Conservation (phyloP, 2,329 filamentous ascomycete genomes). For the Ceratocystis alfenasii region DNA sequence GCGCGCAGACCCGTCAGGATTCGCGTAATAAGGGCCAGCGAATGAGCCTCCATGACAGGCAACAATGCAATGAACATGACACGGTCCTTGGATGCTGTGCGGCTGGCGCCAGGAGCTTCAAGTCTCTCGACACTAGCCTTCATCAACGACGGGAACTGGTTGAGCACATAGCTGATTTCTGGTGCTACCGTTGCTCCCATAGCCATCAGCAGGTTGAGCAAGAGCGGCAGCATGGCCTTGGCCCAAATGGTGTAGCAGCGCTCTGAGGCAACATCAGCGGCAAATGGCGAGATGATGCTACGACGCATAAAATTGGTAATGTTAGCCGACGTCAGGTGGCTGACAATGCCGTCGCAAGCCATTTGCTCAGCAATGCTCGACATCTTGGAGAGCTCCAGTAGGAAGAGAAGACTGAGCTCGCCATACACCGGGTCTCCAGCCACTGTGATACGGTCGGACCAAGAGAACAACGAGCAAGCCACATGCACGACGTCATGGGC, state of each 20-base stretch:
- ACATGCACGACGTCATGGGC: conserved; percentile 66
- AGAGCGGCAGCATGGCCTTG: conserved; percentile 73
- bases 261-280: conserved; percentile 52
- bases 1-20: conserved; percentile 56
- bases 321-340: conserved; percentile 66
- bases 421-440: conserved; percentile 82
- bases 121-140: conserved; percentile 59
- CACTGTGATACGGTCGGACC: conserved; percentile 72
- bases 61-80: conserved; percentile 60
- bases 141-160: conserved; percentile 75
- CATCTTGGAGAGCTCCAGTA: conserved; percentile 75
- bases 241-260: conserved; percentile 85
- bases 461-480: conserved; percentile 79
- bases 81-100: conserved; percentile 36
- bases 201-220: conserved; percentile 74
- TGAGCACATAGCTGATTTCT: conserved; percentile 77
- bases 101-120: conserved; percentile 46
- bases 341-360: conserved; percentile 72
- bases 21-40: conserved; percentile 60
- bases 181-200: conserved; percentile 71
- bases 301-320: conserved; percentile 67
- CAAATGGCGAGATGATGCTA: conserved; percentile 61
- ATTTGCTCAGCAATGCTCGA: conserved; percentile 77
- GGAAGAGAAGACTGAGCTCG: conserved; percentile 77
- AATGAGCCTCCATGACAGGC: conserved; percentile 65